These are phyloP conservation scores for Blumeriella jaapii DNA, from an alignment of 2,329 filamentous ascomycete species.

Conservation along the genomic window DNA sequence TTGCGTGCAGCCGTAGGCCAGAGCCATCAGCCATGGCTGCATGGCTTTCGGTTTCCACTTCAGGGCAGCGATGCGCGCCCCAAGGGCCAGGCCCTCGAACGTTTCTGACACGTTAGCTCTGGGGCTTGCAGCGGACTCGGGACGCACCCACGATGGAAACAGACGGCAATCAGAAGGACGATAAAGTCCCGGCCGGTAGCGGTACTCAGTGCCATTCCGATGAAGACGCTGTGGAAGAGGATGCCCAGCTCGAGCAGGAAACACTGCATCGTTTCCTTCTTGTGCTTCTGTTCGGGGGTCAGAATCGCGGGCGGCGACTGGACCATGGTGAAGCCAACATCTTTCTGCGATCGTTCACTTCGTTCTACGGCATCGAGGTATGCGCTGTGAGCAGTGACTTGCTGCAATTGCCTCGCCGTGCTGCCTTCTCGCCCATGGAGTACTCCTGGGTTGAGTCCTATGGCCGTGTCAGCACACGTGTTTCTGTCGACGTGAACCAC, in stretches of 20 bases:
- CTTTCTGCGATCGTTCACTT: neutral
- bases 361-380: slow-evolving; percentile 2
- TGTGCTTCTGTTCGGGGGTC: slow-evolving; percentile 39
- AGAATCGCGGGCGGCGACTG: slow-evolving; percentile 1
- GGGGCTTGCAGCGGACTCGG: neutral
- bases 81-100: slow-evolving; percentile 6
- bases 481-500: neutral
- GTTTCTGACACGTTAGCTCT: slow-evolving; percentile 3
- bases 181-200: slow-evolving; percentile 4
- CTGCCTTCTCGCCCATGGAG: slow-evolving; percentile 3
- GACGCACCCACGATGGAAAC: slow-evolving; percentile 3
- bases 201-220: slow-evolving; percentile 6
- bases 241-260: slow-evolving; percentile 28
- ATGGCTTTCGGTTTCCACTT: slow-evolving; percentile 3
- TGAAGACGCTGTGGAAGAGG: slow-evolving; percentile 10
- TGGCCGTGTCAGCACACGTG: neutral
- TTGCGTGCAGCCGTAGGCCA: slow-evolving; percentile 7
- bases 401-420: slow-evolving; percentile 2
- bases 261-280: slow-evolving; percentile 6
- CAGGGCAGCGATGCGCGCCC: slow-evolving; percentile 5
- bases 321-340: slow-evolving; percentile 19
- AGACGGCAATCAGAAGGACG: slow-evolving; percentile 6
- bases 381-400: slow-evolving; percentile 3
- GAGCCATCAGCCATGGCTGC: slow-evolving; percentile 7
- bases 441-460: neutral